Evolutionary conservation across 768 basidiomycete species (phyloP), one percentile per base, ranked within the genome.

Genomic region (Cubamyces sp.): DNA sequence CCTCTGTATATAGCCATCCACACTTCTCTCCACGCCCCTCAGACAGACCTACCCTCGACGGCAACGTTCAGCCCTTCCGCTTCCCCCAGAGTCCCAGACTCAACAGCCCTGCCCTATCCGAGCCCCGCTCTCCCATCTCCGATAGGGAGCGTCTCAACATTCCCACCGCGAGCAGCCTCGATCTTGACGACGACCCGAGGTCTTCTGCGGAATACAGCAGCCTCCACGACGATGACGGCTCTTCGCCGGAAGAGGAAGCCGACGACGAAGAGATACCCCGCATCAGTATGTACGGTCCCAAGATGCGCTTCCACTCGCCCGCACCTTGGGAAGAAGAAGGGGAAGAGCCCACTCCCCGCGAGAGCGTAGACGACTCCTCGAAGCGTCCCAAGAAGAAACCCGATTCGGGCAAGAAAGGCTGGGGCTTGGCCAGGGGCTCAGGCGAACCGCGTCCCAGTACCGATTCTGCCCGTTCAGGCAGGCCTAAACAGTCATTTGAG

Each of bases 201-300:
- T 66, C 64, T 39, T 73, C 71, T 41, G 66, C 61, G 21, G 62
- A 42, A 19, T 65, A 61, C 26, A 43, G 56, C 43, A 61, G 51
- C 48, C 41, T 54, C 49, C 50, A 66, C 45, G 66, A 69, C 23
- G 68, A 67, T 41, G 65, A 69, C 39, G 61, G 65, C n/a, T 60
- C 63, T 15, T 59, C 70, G 14, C 25, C 60, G 1, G 75, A 76
- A 49, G 77, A 77, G 43, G 78, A 77, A 43, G 42, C 12, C 47
- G 79, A 82, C 53, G 77, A 82, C 40, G 79, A 79, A 9, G 68
- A 77, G 40, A 74, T 79, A 1, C 73, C 80, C 61, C 81, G 87
- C 55, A 83, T 92, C 74, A 91, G 88, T 68, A 76, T 87, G 50
- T 84, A 88, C 37, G 92, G 92, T n/a, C 91, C 91, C 30, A 91